A percentile compares a stretch with the other conserved stretches of the same genome.
Evolutionary conservation across 164 flowering plant genomes (phyloP).

Genomic region (Warburgia ugandensis): DNA sequence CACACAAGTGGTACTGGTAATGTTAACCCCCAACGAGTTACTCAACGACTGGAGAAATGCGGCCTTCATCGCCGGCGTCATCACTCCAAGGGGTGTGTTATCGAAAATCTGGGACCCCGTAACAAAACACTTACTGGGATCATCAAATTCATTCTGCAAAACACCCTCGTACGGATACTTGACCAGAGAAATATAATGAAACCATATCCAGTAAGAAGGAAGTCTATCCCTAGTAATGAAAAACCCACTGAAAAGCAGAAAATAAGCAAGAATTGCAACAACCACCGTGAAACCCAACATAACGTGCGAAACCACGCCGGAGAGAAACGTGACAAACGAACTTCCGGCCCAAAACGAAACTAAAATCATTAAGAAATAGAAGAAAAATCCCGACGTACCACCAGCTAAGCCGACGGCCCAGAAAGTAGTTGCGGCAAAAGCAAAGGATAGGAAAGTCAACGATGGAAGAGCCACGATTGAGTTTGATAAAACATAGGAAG

Average conservation of each 20-base stretch:
- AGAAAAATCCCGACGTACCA: slow-evolving; percentile 56
- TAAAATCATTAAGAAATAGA: slow-evolving; percentile 46
- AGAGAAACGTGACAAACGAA: slow-evolving; percentile 87
- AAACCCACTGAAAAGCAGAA: slow-evolving; percentile 87
- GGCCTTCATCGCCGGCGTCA: slow-evolving; percentile 42
- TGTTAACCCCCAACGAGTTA: slow-evolving; percentile 33
- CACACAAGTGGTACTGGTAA: slow-evolving; percentile 49
- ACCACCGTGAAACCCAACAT: slow-evolving; percentile 83
- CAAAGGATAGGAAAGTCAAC: slow-evolving; percentile 45
- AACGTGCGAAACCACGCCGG: slow-evolving; percentile 72
- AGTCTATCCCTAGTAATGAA: slow-evolving; percentile 72
- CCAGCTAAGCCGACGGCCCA: slow-evolving; percentile 83
- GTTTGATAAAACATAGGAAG: slow-evolving; percentile 78
- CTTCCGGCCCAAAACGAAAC: slow-evolving; percentile 92
- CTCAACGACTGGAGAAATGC: slow-evolving; percentile 45
- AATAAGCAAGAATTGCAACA: slow-evolving; percentile 72
- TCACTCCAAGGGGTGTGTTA: slow-evolving; percentile 52
- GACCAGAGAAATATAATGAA: slow-evolving; percentile 76
- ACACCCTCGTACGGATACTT: slow-evolving; percentile 86
- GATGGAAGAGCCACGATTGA: slow-evolving; percentile 57
- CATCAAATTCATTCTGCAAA: slow-evolving; percentile 60
- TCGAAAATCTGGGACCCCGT: slow-evolving; percentile 81
- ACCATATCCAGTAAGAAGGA: slow-evolving; percentile 90
- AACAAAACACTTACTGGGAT: slow-evolving; percentile 55
- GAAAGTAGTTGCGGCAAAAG: slow-evolving; percentile 64